Conservation (phyloP, 306 rosid species). For the Gillenia trifoliata region DNA sequence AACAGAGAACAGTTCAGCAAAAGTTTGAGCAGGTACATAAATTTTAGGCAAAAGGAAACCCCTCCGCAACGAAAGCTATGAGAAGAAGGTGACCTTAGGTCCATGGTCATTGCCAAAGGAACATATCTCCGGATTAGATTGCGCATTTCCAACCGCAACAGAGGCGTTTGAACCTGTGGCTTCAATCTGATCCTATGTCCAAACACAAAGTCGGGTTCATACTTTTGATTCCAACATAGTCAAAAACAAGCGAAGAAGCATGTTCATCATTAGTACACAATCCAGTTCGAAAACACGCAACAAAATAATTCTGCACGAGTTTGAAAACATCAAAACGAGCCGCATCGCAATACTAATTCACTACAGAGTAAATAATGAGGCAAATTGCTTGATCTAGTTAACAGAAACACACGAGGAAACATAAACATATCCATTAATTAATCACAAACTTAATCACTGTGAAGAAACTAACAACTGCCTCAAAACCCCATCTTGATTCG, state of each 20-base stretch:
- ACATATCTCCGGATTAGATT: conserved; percentile 35
- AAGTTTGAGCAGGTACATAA: background rate
- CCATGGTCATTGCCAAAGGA: conserved; percentile 37
- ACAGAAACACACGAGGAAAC: background rate
- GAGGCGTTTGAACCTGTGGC: conserved; percentile 32
- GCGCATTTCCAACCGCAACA: conserved; percentile 17
- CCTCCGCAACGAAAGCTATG: background rate
- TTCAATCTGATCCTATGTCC: conserved; percentile 52
- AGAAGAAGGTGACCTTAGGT: conserved; percentile 56
- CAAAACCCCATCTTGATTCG: background rate
- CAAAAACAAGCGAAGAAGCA: background rate
- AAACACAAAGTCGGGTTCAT: conserved; percentile 16
- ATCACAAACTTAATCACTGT: background rate
- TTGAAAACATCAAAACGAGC: background rate
- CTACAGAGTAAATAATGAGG: background rate
- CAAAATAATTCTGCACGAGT: background rate
- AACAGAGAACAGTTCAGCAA: background rate
- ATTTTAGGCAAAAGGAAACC: background rate
- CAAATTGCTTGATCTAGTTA: background rate
- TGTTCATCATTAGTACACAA: background rate
- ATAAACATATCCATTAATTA: background rate
- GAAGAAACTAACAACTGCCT: background rate
- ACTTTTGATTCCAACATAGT: conserved; percentile 10
- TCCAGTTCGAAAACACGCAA: background rate
- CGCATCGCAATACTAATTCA: no score